Base-by-base conservation (phyloP, 257 asterid genomes). In the Gardenia jasminoides region DNA sequence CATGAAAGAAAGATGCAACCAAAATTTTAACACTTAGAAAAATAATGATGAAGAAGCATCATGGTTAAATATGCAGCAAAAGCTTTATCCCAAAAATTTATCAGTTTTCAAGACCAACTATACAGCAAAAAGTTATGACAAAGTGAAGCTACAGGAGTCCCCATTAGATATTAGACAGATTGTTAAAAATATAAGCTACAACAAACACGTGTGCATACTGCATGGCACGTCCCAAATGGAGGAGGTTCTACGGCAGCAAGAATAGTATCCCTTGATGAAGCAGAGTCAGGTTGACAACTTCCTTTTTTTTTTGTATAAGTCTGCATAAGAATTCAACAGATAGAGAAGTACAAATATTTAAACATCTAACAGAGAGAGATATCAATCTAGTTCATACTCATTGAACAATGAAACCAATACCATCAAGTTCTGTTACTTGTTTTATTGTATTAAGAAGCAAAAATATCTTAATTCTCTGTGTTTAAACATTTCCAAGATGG, bases 291-390 rank as follows among this genome's bases (percentile, higher is more conserved):
- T 54, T 36, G 81, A 48, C 74, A 83, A 79, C 75, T 84, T 86
- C 82, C 88, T 78, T 88, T 75, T 81, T 92, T 92, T 91, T 90
- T 93, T 81, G 86, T 88, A 89, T 95, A 91, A 66, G 97, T 96
- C 99, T 96, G 89, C 88, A 85, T 80, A 56, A 61, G 71, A 75
- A 83, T 75, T 24, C 76, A 84, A 80, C 67, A 69, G 28, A 31
- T 1, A 71, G 78, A 71, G 81, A 81, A 74, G 17, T 65, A 67
- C 33, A 31, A 64, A 56, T 13, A 20, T 67, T 11, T 13, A 2
- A 62, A 52, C 41, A 64, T 26, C 4, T 43, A 48, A 17, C 31
- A 28, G 26, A 43, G 24, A 66, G 2, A 33, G 20, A 54, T 8
- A 10, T 22, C 20, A 24, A 24, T 52, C 17, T 52, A 31, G 59